Evolutionary conservation across 176 grass and related monocot species (phyloP), one percentile per base, ranked within the genome.

Genomic region (Paspalum notatum): DNA sequence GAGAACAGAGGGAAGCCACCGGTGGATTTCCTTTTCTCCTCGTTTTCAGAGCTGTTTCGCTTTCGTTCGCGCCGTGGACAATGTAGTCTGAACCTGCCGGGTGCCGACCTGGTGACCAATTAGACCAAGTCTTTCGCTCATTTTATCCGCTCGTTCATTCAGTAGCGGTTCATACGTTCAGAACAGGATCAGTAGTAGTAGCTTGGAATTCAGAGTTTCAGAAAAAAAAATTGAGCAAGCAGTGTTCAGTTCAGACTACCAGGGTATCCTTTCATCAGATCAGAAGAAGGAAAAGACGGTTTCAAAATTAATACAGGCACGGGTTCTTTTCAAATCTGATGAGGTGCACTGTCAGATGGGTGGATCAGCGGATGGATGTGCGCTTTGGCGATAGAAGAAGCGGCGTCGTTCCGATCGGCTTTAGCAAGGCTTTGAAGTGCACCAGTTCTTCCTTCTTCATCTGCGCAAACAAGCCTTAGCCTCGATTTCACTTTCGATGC

Each of bases 11-110:
- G 9, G 11, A 60, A 12, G 67, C 24, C 48, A 18, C 26, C 26
- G 40, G 7, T 74, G 15, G 4, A 54, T 83, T 75, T 45, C 16
- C 48, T 48, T 75, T 75, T 75, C 70, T 6, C 46, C 55, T 74
- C 41, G 37, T 68, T 83, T 70, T 66, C 21, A 26, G 61, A 15
- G 21, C 18, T 21, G 1, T 67, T 54, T 37, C 38, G 8, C n/a
- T 44, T 54, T 74, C n/a, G 13, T 27, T 75, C 37, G 9, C 10
- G n/a, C 8, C 32, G 13, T 2, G n/a, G 32, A 64, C 12, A 22
- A 38, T 38, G 42, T 45, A 1, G 63, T 25, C 7, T 59, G 56
- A 59, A 59, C n/a, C n/a, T n/a, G n/a, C n/a, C n/a, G n/a, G n/a
- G n/a, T n/a, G n/a, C n/a, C n/a, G n/a, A n/a, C n/a, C n/a, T n/a